Evolutionary conservation across 805 yeast species (phyloP).

Genomic region (Pichia manshurica): DNA sequence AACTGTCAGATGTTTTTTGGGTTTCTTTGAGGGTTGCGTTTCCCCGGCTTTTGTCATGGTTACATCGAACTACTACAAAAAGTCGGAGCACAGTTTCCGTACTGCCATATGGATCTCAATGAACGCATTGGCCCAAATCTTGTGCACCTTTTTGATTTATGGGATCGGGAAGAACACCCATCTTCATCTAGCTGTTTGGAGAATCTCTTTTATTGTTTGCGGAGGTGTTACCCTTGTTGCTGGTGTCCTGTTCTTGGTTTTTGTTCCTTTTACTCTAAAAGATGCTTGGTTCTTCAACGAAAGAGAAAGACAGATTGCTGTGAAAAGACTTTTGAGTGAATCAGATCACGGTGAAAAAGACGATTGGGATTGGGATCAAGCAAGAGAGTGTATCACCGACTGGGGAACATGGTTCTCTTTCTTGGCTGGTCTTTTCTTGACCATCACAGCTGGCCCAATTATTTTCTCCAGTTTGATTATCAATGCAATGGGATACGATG

Average conservation of each 20-base stretch:
- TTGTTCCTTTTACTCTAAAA: slow-evolving; percentile 39
- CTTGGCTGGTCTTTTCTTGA: slow-evolving; percentile 36
- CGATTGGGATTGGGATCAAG: slow-evolving; percentile 48
- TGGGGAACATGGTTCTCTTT: slow-evolving; percentile 44
- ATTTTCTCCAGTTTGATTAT: slow-evolving; percentile 25
- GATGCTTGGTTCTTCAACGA: slow-evolving; percentile 38
- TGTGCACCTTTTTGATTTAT: slow-evolving; percentile 49
- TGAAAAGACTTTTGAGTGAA: slow-evolving; percentile 42
- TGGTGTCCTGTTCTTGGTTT: slow-evolving; percentile 21
- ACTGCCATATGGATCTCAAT: slow-evolving; percentile 37
- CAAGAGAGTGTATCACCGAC: slow-evolving; percentile 51
- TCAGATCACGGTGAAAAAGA: slow-evolving; percentile 39
- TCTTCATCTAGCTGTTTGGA: slow-evolving; percentile 50
- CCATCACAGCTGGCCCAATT: slow-evolving; percentile 42
- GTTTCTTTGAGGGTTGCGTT: slow-evolving; percentile 47
- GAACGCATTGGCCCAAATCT: slow-evolving; percentile 38
- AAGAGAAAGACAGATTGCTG: slow-evolving; percentile 38
- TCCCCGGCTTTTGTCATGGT: slow-evolving; percentile 53
- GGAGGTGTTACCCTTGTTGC: slow-evolving; percentile 47
- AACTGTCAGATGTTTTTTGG: slow-evolving; percentile 42
- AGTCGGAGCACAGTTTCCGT: slow-evolving; percentile 35
- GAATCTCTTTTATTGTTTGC: slow-evolving; percentile 48
- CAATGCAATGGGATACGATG: slow-evolving; percentile 31
- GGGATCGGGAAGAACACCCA: slow-evolving; percentile 38
- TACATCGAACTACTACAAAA: slow-evolving; percentile 52